Conservation (phyloP, 306 rosid genomes). For the Lagenaria siceraria region DNA sequence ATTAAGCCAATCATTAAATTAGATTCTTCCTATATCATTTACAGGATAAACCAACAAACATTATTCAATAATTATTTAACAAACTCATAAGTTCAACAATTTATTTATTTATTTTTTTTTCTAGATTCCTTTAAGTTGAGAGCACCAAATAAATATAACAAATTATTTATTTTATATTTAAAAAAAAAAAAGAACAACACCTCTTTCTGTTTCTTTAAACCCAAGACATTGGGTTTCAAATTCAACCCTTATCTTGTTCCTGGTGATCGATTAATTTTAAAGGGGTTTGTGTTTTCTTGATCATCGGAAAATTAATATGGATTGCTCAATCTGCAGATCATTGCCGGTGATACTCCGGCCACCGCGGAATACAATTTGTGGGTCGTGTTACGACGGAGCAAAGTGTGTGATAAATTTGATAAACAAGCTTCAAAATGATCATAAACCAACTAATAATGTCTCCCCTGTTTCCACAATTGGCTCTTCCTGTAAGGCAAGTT, state of each 20-base stretch:
- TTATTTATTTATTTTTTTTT: not conserved
- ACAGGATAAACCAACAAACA: not conserved
- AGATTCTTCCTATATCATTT: not conserved
- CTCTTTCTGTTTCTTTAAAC: not conserved
- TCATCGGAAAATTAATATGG: conserved; percentile 24
- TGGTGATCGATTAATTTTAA: not conserved
- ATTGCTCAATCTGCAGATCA: conserved; percentile 64
- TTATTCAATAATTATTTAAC: not conserved
- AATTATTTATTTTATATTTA: not conserved
- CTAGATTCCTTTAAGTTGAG: not conserved
- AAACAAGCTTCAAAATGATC: conserved; percentile 30
- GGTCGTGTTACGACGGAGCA: conserved; percentile 69
- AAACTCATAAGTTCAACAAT: not conserved
- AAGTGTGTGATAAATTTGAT: conserved; percentile 39
- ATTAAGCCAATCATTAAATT: conserved; percentile 28
- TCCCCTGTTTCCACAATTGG: not conserved
- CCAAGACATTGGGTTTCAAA: not conserved
- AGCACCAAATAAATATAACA: not conserved
- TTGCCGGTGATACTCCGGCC: conserved; percentile 65
- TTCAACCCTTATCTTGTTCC: not conserved
- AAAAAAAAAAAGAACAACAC: not conserved
- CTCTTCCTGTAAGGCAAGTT: conserved; percentile 60
- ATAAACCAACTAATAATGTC: not conserved
- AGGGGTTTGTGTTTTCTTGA: too few species aligned
- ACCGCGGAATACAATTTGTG: conserved; percentile 76